phyloP scores from a whole-genome alignment of 352 stramenopile species.

The Globisporangium radiosum region DNA sequence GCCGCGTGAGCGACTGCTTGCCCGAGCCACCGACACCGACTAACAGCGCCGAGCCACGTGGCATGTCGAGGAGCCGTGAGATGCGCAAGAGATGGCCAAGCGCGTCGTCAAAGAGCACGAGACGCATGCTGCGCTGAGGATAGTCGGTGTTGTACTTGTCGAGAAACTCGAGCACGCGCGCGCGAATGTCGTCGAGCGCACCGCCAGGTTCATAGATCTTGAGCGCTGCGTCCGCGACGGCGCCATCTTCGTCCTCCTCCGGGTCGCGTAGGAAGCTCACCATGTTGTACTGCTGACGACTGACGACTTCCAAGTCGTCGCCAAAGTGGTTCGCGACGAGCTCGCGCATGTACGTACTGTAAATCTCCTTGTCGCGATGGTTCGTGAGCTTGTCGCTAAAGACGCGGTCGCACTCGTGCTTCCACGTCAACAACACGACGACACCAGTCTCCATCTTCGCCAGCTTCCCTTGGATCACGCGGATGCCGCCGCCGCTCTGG shows the following conservation, averaged over 20 bases:
- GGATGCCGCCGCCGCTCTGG: conserved; percentile 80
- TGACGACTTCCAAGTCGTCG: conserved; percentile 69
- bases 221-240: conserved; percentile 90
- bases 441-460: conserved; percentile 88
- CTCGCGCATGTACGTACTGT: conserved; percentile 89
- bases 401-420: conserved; percentile 96
- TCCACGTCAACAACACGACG: conserved; percentile 94
- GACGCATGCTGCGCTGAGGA: conserved; percentile 93
- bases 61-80: conserved; percentile 95
- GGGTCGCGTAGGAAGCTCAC: conserved; percentile 97
- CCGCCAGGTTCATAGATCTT: conserved; percentile 98
- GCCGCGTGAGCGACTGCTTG: conserved; percentile 95
- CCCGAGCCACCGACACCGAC: conserved; percentile 96
- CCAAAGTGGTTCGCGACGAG: conserved; percentile 90
- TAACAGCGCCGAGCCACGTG: conserved; percentile 92
- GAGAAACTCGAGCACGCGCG: conserved; percentile 92
- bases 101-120: conserved; percentile 98
- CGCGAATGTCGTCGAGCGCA: conserved; percentile 86
- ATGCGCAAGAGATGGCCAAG: conserved; percentile 96
- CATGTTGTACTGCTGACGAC: conserved; percentile 87
- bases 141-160: conserved; percentile 97
- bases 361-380: conserved; percentile 95
- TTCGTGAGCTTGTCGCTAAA: conserved; percentile 98
- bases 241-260: conserved; percentile 95
- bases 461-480: conserved; percentile 80